Percentiles rank a stretch among this genome's conserved stretches.
These are phyloP conservation scores for Panicum virgatum DNA, from an alignment of 202 grass and related monocot genomes.

Conservation along the genomic window DNA sequence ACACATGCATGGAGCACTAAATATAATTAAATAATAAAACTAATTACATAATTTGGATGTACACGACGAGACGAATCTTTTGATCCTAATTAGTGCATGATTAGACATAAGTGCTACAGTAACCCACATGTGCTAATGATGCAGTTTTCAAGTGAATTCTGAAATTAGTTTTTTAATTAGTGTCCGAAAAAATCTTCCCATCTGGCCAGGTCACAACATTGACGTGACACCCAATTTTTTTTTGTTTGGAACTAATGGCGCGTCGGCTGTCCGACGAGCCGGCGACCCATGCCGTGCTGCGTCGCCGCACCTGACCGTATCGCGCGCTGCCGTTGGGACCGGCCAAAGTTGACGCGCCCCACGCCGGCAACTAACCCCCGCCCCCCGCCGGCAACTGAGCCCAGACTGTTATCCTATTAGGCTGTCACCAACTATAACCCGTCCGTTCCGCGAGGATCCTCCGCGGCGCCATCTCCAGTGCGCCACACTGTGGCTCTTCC, in stretches of 20 bases:
- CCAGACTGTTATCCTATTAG: slow-evolving; percentile 39
- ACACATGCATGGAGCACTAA: too few species aligned
- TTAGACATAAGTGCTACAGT: too few species aligned
- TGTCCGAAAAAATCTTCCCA: too few species aligned
- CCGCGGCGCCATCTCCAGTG: not conserved
- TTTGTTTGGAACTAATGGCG: not conserved
- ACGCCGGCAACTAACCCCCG: slow-evolving; percentile 44
- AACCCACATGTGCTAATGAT: too few species aligned
- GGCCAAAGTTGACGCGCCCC: slow-evolving; percentile 51
- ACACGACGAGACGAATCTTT: too few species aligned
- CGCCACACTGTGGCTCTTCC: slow-evolving; percentile 7
- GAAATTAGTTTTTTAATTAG: too few species aligned
- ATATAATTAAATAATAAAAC: too few species aligned
- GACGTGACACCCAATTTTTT: too few species aligned
- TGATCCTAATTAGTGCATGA: too few species aligned
- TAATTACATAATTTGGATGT: too few species aligned
- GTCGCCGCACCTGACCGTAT: slow-evolving; percentile 34
- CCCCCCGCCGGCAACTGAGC: slow-evolving; percentile 19
- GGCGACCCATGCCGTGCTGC: not conserved
- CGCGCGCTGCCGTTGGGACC: slow-evolving; percentile 29
- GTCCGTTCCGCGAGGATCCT: slow-evolving; percentile 7
- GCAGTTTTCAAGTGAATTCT: too few species aligned
- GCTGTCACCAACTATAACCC: slow-evolving; percentile 49
- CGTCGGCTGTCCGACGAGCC: not conserved
- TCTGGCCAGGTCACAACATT: too few species aligned